These are phyloP conservation scores for Aspergillus spinulosporus DNA, from an alignment of 2,329 filamentous ascomycete genomes.

Conservation along the genomic window DNA sequence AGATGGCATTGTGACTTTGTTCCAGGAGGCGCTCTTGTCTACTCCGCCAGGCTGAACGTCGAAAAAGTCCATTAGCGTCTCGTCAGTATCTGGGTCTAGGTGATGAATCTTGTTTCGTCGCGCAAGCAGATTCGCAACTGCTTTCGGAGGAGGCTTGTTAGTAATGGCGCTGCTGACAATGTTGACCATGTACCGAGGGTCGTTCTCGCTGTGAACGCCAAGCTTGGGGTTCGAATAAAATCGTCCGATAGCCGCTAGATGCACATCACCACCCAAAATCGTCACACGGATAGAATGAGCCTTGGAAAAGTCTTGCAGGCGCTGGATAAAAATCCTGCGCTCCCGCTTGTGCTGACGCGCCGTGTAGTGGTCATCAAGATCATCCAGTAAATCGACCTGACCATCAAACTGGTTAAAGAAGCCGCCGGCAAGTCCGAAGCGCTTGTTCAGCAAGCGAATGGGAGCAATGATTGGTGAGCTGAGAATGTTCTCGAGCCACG, in stretches of 20 bases:
- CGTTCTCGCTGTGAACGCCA: slow-evolving; percentile 57
- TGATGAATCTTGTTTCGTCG: slow-evolving; percentile 66
- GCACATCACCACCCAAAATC: slow-evolving; percentile 65
- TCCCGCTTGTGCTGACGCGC: slow-evolving; percentile 88
- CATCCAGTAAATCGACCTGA: slow-evolving; percentile 63
- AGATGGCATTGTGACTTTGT: slow-evolving; percentile 80
- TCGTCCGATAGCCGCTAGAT: slow-evolving; percentile 62
- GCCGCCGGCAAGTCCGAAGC: slow-evolving; percentile 80
- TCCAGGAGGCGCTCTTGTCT: slow-evolving; percentile 68
- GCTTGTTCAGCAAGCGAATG: slow-evolving; percentile 83
- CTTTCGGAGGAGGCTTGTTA: slow-evolving; percentile 66
- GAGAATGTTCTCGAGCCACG: slow-evolving; percentile 95
- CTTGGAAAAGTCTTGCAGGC: slow-evolving; percentile 61
- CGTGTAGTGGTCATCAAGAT: slow-evolving; percentile 75
- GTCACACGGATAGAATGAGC: slow-evolving; percentile 59
- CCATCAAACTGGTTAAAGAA: slow-evolving; percentile 95
- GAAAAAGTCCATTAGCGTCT: slow-evolving; percentile 64
- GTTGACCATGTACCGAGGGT: slow-evolving; percentile 65
- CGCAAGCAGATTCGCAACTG: slow-evolving; percentile 65
- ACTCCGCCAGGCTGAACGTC: slow-evolving; percentile 59
- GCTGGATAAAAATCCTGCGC: slow-evolving; percentile 69
- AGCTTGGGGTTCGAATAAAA: slow-evolving; percentile 64
- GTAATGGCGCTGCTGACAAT: slow-evolving; percentile 66
- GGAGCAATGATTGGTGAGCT: slow-evolving; percentile 83
- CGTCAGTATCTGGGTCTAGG: slow-evolving; percentile 62